phyloP scores from a whole-genome alignment of 495 filamentous ascomycete species.

The Sphaerosporella brunnea region DNA sequence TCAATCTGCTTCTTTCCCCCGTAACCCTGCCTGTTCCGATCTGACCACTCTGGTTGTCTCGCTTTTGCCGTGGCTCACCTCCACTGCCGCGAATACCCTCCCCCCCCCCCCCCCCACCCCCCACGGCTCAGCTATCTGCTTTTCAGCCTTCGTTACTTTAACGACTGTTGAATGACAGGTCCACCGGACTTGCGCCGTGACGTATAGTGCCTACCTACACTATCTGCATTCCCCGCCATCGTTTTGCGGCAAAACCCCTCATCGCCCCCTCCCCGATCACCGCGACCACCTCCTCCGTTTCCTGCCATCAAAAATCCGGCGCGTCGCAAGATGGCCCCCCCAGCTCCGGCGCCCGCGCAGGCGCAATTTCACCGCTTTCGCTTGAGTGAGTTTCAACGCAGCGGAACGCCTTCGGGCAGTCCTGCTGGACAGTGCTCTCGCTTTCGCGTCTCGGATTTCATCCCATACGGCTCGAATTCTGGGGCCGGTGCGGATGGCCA shows the following conservation, averaged over 20 bases:
- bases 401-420: constrained; percentile 10
- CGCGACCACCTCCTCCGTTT: constrained; percentile 8
- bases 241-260: constrained; percentile 10
- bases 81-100: too few species aligned
- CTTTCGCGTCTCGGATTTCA: constrained; percentile 25
- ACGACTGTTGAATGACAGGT: constrained; percentile 3
- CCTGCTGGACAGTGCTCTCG: constrained; percentile 24
- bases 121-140: too few species aligned
- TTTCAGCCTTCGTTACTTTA: too few species aligned
- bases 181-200: constrained; percentile 6
- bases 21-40: too few species aligned
- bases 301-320: constrained; percentile 4
- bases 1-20: too few species aligned
- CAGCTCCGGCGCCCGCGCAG: constrained; percentile 7
- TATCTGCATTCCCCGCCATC: constrained; percentile 16
- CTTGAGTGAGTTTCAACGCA: constrained; percentile 20
- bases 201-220: too few species aligned
- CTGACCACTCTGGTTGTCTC: too few species aligned
- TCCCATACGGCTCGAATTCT: constrained; percentile 19
- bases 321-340: constrained; percentile 5
- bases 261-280: constrained; percentile 5
- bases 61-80: too few species aligned
- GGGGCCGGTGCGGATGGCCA: constrained; percentile 3
- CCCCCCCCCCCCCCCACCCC: too few species aligned
- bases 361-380: constrained; percentile 24